Percentiles rank a stretch among this genome's conserved stretches.
Conservation (phyloP, 2,329 filamentous ascomycete species). For the Elsinoe ampelina region DNA sequence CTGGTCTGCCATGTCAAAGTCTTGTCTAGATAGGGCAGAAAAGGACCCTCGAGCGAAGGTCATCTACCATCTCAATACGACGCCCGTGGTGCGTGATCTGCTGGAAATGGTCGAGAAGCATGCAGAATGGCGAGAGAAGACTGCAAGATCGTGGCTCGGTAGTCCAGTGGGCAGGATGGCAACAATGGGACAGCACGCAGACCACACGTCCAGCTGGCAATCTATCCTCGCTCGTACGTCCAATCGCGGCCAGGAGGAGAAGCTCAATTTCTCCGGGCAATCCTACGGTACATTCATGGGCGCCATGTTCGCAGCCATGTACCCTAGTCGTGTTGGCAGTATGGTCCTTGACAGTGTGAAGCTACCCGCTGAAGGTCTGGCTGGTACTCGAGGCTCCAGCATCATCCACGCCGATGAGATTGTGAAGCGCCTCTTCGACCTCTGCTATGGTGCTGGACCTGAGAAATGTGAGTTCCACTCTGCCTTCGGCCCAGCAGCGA, state of each 20-base stretch:
- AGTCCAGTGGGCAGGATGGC: neutral
- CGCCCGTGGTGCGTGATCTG: constrained; percentile 41
- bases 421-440: constrained; percentile 44
- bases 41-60: constrained; percentile 7
- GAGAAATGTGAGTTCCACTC: constrained; percentile 36
- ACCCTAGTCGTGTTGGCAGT: constrained; percentile 33
- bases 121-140: constrained; percentile 22
- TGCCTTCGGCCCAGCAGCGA: constrained; percentile 28
- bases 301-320: constrained; percentile 38
- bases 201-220: neutral
- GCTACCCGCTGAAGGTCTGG: constrained; percentile 40
- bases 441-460: constrained; percentile 43
- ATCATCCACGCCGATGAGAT: constrained; percentile 47
- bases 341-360: constrained; percentile 37
- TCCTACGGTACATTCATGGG: constrained; percentile 41
- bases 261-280: constrained; percentile 31
- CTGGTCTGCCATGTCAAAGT: constrained; percentile 27
- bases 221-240: neutral
- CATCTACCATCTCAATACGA: constrained; percentile 33
- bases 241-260: neutral
- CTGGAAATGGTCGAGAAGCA: constrained; percentile 36
- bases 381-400: constrained; percentile 39
- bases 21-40: constrained; percentile 17
- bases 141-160: neutral
- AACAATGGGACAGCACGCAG: constrained; percentile 12